These are phyloP conservation scores for Calonectria pauciramosa DNA, from an alignment of 2,329 filamentous ascomycete genomes.

Conservation along the genomic window DNA sequence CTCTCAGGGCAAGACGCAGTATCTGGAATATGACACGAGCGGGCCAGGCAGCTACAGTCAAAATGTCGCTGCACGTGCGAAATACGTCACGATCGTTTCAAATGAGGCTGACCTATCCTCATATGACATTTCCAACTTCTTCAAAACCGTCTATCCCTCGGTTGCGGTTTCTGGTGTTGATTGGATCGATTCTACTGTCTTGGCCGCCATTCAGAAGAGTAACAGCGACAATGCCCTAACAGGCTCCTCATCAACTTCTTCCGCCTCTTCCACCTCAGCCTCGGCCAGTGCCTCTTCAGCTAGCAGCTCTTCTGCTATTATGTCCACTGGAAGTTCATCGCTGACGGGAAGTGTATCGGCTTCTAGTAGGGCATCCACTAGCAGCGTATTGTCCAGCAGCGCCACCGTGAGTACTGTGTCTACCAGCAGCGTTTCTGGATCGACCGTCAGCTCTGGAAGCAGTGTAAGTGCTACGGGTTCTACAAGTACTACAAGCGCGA, in stretches of 20 bases:
- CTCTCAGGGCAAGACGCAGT: slow-evolving; percentile 52
- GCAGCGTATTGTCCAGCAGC: neutral
- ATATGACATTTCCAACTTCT: slow-evolving; percentile 37
- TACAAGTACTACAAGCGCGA: neutral
- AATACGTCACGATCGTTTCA: slow-evolving; percentile 50
- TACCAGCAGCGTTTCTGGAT: neutral
- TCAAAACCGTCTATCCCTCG: slow-evolving; percentile 23
- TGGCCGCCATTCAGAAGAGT: slow-evolving; percentile 36
- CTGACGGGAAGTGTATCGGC: neutral
- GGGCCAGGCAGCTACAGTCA: slow-evolving; percentile 56
- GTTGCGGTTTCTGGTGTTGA: slow-evolving; percentile 31
- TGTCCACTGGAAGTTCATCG: neutral
- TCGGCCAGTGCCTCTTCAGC: neutral
- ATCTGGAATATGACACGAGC: slow-evolving; percentile 57
- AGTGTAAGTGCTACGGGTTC: neutral
- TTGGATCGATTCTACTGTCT: slow-evolving; percentile 38
- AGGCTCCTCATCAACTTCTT: neutral
- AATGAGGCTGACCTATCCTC: slow-evolving; percentile 47
- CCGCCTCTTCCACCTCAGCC: neutral
- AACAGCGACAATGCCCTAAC: slow-evolving; percentile 30
- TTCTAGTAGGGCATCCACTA: neutral
- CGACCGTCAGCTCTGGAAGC: neutral
- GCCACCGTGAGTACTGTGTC: neutral
- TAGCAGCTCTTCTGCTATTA: neutral
- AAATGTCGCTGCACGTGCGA: slow-evolving; percentile 50